Conservation (phyloP, 2,329 filamentous ascomycete species). For the Septoria petroselini region DNA sequence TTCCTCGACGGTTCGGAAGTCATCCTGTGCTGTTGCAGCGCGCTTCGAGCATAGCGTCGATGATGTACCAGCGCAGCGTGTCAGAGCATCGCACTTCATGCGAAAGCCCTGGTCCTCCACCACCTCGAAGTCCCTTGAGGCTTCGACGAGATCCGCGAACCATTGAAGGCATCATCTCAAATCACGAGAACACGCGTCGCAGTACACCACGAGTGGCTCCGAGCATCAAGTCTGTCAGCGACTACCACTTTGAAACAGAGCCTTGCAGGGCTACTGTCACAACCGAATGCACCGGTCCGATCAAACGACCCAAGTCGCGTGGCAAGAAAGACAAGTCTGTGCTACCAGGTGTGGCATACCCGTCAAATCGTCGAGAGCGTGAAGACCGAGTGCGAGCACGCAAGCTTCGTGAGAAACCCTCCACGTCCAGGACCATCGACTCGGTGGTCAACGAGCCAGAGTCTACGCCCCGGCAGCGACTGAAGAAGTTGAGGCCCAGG, state of each 20-base stretch:
- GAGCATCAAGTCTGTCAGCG: slow-evolving; percentile 31
- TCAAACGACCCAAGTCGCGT: slow-evolving; percentile 34
- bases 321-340: slow-evolving; percentile 21
- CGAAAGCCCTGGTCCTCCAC: slow-evolving; percentile 35
- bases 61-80: slow-evolving; percentile 30
- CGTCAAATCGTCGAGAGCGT: slow-evolving; percentile 29
- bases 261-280: slow-evolving; percentile 32
- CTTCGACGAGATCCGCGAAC: slow-evolving; percentile 29
- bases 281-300: slow-evolving; percentile 37
- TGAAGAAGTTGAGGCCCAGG: slow-evolving; percentile 35
- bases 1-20: slow-evolving; percentile 33
- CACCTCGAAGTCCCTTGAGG: slow-evolving; percentile 37
- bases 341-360: slow-evolving; percentile 21
- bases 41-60: slow-evolving; percentile 34
- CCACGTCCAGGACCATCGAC: slow-evolving; percentile 29
- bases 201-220: slow-evolving; percentile 32
- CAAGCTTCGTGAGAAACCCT: slow-evolving; percentile 36
- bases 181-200: slow-evolving; percentile 22
- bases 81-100: slow-evolving; percentile 22
- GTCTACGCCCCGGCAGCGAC: slow-evolving; percentile 24
- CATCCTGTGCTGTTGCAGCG: slow-evolving; percentile 34
- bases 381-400: slow-evolving; percentile 36
- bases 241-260: slow-evolving; percentile 29
- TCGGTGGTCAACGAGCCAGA: slow-evolving; percentile 29
- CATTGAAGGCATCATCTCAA: slow-evolving; percentile 30